Percentiles rank a stretch among this genome's conserved stretches.
phyloP scores from a whole-genome alignment of 129 eudicot genomes.

The Gnaphalium uliginosum region DNA sequence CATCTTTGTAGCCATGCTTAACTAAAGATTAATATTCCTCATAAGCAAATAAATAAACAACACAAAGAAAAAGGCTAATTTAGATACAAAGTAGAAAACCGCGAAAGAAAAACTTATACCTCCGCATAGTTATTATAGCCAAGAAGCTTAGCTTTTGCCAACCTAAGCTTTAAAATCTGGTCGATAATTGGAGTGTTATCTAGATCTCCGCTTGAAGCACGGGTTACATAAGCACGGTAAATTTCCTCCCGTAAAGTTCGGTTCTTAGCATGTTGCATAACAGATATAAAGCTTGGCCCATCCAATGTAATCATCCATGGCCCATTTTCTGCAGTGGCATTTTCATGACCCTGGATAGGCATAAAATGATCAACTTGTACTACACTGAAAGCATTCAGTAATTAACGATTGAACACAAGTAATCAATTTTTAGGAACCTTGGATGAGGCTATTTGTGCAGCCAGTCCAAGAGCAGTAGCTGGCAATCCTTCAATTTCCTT shows the following conservation, averaged over 20 bases:
- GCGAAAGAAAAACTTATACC: constrained; percentile 41
- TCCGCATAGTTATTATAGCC: constrained; percentile 94
- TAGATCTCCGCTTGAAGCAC: constrained; percentile 90
- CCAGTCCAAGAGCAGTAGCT: constrained; percentile 81
- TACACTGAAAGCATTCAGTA: constrained; percentile 7
- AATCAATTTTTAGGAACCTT: constrained; percentile 48
- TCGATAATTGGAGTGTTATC: constrained; percentile 86
- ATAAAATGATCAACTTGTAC: constrained; percentile 9
- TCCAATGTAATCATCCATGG: constrained; percentile 97
- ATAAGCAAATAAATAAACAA: constrained; percentile 10
- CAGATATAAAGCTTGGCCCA: constrained; percentile 89
- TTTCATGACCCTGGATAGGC: constrained; percentile 77
- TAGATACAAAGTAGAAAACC: constrained; percentile 10
- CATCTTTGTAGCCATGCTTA: constrained; percentile 98
- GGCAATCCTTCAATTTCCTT: constrained; percentile 93
- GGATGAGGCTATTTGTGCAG: constrained; percentile 90
- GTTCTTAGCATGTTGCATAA: constrained; percentile 92
- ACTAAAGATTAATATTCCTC: constrained; percentile 45
- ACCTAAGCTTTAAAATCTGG: constrained; percentile 80
- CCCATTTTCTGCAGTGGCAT: constrained; percentile 92
- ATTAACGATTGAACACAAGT: constrained; percentile 2
- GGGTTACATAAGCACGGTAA: constrained; percentile 77
- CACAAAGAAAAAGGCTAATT: neutral
- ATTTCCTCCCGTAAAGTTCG: constrained; percentile 91
- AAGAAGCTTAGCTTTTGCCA: constrained; percentile 94